A percentile compares a stretch with the other conserved stretches of the same genome.
Conservation (phyloP, 2,329 filamentous ascomycete genomes). For the Didymella lethalis region DNA sequence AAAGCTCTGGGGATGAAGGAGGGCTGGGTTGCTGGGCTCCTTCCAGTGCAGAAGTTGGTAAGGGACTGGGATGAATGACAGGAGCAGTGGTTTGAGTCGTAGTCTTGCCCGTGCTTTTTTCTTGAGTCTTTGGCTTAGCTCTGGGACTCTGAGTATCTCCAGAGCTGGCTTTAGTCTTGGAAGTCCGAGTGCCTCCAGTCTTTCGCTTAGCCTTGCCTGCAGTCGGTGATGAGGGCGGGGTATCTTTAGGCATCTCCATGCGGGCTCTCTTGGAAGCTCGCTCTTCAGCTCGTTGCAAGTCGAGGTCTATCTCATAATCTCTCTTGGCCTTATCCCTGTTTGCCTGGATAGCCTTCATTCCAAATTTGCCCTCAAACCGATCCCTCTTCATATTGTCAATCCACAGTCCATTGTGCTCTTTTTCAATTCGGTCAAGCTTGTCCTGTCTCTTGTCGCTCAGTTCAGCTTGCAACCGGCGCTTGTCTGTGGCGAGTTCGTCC, state of each 20-base stretch:
- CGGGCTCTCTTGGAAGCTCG: not conserved
- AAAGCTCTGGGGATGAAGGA: not conserved
- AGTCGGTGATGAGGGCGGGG: not conserved
- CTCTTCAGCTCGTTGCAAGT: not conserved
- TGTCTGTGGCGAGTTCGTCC: not conserved
- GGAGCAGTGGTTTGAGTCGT: not conserved
- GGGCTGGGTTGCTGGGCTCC: not conserved
- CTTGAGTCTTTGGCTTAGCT: not conserved
- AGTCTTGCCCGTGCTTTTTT: not conserved
- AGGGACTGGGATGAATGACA: not conserved
- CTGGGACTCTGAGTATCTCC: not conserved
- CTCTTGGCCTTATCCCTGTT: not conserved
- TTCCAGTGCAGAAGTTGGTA: not conserved
- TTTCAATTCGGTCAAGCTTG: not conserved
- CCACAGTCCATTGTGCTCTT: not conserved
- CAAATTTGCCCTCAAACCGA: not conserved
- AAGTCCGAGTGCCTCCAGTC: not conserved
- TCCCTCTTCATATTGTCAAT: not conserved
- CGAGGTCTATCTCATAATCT: not conserved
- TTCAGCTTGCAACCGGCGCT: not conserved
- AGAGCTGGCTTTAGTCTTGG: not conserved
- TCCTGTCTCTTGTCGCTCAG: not conserved
- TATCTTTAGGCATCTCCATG: not conserved
- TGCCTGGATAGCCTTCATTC: not conserved
- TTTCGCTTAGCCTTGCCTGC: not conserved